phyloP scores from a whole-genome alignment of 2,329 filamentous ascomycete species.

The Curvularia hawaiiensis region DNA sequence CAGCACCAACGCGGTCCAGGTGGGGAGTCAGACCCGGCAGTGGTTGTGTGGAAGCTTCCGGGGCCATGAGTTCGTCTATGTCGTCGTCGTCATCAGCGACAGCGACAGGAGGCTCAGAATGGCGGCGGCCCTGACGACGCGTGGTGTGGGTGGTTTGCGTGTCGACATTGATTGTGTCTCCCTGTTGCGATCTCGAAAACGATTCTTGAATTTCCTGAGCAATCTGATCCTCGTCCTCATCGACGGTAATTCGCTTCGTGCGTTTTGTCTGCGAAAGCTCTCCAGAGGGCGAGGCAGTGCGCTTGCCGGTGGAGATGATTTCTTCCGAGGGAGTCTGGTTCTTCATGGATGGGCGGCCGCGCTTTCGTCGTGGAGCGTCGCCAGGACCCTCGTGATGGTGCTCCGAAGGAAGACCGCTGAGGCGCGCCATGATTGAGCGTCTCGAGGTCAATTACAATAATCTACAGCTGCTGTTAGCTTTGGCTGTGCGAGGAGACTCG shows the following conservation, averaged over 20 bases:
- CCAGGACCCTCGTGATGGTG: conserved; percentile 45
- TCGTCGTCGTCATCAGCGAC: conserved; percentile 19
- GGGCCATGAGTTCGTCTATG: conserved; percentile 25
- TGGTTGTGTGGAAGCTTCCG: conserved; percentile 34
- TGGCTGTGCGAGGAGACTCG: neutral
- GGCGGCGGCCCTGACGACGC: conserved; percentile 36
- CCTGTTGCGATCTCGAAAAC: conserved; percentile 31
- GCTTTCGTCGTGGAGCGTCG: conserved; percentile 40
- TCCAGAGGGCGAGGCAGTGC: conserved; percentile 34
- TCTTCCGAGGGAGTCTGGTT: conserved; percentile 29
- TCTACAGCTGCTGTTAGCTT: conserved; percentile 1
- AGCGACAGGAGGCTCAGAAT: conserved; percentile 42
- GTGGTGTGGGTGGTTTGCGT: conserved; percentile 20
- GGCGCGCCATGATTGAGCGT: conserved; percentile 38
- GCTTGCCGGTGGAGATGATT: conserved; percentile 30
- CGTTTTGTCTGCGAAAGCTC: conserved; percentile 40
- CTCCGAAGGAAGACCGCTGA: conserved; percentile 43
- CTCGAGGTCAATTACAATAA: neutral
- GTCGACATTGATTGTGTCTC: conserved; percentile 24
- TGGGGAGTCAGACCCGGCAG: conserved; percentile 40
- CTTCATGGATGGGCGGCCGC: conserved; percentile 35
- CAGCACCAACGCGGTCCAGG: conserved; percentile 37
- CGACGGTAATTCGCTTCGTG: conserved; percentile 38
- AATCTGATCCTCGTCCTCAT: conserved; percentile 40
- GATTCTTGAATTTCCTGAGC: conserved; percentile 41